Evolutionary conservation across 768 basidiomycete species (phyloP).

Genomic region (Pisolithus tinctorius): DNA sequence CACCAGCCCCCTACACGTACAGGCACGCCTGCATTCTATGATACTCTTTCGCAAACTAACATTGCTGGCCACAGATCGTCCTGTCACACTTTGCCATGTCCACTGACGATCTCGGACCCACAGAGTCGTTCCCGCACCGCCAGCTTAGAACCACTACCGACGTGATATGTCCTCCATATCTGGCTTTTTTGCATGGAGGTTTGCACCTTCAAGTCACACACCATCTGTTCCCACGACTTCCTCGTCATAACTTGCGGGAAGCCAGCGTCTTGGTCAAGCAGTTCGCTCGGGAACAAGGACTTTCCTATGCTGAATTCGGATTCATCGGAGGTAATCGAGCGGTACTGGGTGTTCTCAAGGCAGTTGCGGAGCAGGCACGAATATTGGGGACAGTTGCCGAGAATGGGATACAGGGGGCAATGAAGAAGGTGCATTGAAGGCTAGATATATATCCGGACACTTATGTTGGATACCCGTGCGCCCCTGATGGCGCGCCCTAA

Average conservation of each 20-base stretch:
- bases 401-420: conserved; percentile 59
- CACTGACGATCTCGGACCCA: conserved; percentile 82
- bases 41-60: conserved; percentile 4
- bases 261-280: conserved; percentile 83
- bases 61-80: conserved; percentile 56
- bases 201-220: conserved; percentile 96
- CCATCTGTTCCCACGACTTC: conserved; percentile 92
- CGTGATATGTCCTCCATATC: conserved; percentile 76
- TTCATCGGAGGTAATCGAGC: conserved; percentile 83
- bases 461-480: background rate
- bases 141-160: conserved; percentile 98
- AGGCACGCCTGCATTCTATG: conserved; percentile 44
- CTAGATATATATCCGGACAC: conserved; percentile 12
- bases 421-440: conserved; percentile 38
- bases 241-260: conserved; percentile 82
- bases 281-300: conserved; percentile 77
- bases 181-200: conserved; percentile 94
- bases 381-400: conserved; percentile 79
- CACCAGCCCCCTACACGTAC: conserved; percentile 90
- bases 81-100: conserved; percentile 97
- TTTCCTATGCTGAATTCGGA: conserved; percentile 88
- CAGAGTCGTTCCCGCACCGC: conserved; percentile 87
- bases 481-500: background rate
- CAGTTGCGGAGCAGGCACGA: conserved; percentile 83
- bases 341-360: conserved; percentile 72